phyloP scores from a whole-genome alignment of 345 rosid genomes.

The Eucalyptus marginata region DNA sequence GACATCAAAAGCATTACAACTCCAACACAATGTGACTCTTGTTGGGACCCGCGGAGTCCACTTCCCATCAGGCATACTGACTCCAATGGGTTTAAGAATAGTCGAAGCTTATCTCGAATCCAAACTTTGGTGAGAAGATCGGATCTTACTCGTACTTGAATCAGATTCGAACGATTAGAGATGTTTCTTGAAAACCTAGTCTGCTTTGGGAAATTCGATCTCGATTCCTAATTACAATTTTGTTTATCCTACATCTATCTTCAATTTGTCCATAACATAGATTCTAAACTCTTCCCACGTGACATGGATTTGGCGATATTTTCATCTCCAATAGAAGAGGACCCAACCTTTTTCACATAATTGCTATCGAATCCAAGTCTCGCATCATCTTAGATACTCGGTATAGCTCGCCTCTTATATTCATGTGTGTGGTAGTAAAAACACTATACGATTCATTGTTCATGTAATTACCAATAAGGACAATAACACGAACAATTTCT shows the following conservation, averaged over 20 bases:
- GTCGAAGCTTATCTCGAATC: background rate
- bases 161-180: rapidly evolving
- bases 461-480: background rate
- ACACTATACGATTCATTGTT: rapidly evolving
- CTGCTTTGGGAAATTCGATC: background rate
- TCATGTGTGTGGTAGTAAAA: background rate
- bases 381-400: background rate
- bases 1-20: background rate
- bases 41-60: background rate
- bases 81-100: background rate
- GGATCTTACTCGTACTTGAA: rapidly evolving
- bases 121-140: background rate
- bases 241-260: background rate
- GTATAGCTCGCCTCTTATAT: background rate
- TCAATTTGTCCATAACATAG: background rate
- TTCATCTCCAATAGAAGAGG: background rate
- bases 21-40: background rate
- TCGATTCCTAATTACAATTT: background rate
- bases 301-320: background rate
- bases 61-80: background rate
- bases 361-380: background rate
- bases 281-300: background rate
- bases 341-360: background rate
- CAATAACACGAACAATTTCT: background rate
- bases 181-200: no score